Evolutionary conservation across 2,329 filamentous ascomycete species (phyloP), one percentile per base, ranked within the genome.

Genomic region (Capronia epimyces): DNA sequence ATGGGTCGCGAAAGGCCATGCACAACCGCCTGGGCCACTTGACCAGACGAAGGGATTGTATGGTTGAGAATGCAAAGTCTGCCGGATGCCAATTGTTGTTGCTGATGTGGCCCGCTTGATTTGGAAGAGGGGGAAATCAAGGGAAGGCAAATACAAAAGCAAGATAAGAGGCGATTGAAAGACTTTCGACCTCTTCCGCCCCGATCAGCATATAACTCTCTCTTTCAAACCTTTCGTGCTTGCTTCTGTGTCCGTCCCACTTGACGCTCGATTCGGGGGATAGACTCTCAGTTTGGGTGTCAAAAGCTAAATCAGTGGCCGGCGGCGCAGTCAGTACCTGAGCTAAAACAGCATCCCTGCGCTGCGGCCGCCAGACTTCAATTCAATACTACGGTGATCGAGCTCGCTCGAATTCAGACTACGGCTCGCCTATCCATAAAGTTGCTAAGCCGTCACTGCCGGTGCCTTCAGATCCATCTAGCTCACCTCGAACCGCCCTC

Each of bases 11-110:
- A 42, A 13, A 42, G 39, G 39, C 36, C 44, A 44, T 31, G 21
- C 36, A 44, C 32, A 29, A 37, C 36, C 40, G 46, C 46, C 49
- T 41, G 46, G 50, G 45, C 54, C 54, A 53, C 44, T 47, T 53
- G 54, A 56, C 47, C 18, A 36, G 29, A 36, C 12, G 32, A 49
- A 52, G 44, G 22, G 44, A 36, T 40, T 20, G 34, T 37, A 37
- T 20, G 18, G 16, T 37, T 18, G 34, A 45, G n/a, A 8, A 37
- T 18, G 15, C 34, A 37, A 13, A 37, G 4, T 8, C 34, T 18
- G 7, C 3, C 16, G 34, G 15, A n/a, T 6, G 34, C 34, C 34
- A 37, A 37, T 37, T 18, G 34, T 37, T 13, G 34, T 20, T 34
- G 43, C 34, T 46, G 49, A 52, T 46, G 43, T 46, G 43, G 49